Evolutionary conservation across 805 yeast genomes (phyloP).

Genomic region (Sungouiozyma intestinalis): DNA sequence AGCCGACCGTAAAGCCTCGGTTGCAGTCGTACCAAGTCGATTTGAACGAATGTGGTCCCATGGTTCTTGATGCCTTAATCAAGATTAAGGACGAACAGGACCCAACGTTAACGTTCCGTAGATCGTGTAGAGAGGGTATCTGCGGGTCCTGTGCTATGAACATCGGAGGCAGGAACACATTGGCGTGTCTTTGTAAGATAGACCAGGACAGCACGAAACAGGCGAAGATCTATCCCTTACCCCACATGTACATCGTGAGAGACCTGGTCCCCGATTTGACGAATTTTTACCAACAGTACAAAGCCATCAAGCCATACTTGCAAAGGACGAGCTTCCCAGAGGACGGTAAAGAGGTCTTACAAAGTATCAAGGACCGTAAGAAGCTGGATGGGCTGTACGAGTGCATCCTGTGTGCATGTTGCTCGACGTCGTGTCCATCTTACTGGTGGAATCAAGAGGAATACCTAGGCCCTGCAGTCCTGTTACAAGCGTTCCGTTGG

Average conservation of each 20-base stretch:
- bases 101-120: slow-evolving; percentile 87
- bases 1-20: slow-evolving; percentile 83
- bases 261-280: slow-evolving; percentile 97
- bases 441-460: slow-evolving; percentile 99
- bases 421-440: slow-evolving; percentile 97
- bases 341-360: slow-evolving; percentile 90
- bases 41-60: slow-evolving; percentile 90
- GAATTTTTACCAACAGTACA: slow-evolving; percentile 95
- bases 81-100: slow-evolving; percentile 97
- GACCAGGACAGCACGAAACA: slow-evolving; percentile 68
- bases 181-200: slow-evolving; percentile 92
- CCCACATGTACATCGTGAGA: slow-evolving; percentile 95
- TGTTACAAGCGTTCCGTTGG: slow-evolving; percentile 99
- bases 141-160: slow-evolving; percentile 99
- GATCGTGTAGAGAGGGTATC: slow-evolving; percentile 98
- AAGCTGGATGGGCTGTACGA: slow-evolving; percentile 95
- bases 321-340: slow-evolving; percentile 69
- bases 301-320: slow-evolving; percentile 92
- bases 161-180: slow-evolving; percentile 93
- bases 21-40: slow-evolving; percentile 78
- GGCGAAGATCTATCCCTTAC: slow-evolving; percentile 87
- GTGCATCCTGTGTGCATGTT: slow-evolving; percentile 97
- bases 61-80: slow-evolving; percentile 90
- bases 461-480: slow-evolving; percentile 96
- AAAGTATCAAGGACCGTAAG: slow-evolving; percentile 84